These are phyloP conservation scores for Colletotrichum musae DNA, from an alignment of 2,329 filamentous ascomycete genomes.

Conservation along the genomic window DNA sequence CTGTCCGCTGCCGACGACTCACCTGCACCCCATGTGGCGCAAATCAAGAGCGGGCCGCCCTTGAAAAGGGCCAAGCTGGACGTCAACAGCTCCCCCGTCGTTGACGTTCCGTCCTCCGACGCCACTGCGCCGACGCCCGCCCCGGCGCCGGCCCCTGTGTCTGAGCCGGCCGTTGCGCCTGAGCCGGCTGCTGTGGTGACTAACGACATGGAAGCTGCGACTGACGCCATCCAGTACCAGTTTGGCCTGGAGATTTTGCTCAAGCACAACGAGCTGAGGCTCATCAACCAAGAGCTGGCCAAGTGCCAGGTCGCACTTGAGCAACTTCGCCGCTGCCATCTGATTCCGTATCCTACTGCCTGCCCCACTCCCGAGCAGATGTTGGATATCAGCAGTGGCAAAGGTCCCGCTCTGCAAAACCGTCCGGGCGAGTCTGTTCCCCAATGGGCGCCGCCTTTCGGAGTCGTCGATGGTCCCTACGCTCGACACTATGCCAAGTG, in stretches of 20 bases:
- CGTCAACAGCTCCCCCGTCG: slow-evolving; percentile 19
- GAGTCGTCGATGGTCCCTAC: slow-evolving; percentile 92
- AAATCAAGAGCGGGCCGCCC: slow-evolving; percentile 44
- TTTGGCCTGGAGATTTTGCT: slow-evolving; percentile 92
- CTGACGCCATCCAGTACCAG: slow-evolving; percentile 85
- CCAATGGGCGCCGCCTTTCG: slow-evolving; percentile 87
- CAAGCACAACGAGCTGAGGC: slow-evolving; percentile 93
- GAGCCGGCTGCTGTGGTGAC: slow-evolving; percentile 37
- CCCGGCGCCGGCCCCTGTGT: slow-evolving; percentile 40
- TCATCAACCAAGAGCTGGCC: slow-evolving; percentile 96
- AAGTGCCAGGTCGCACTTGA: slow-evolving; percentile 96
- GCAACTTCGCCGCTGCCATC: slow-evolving; percentile 90
- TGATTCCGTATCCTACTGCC: slow-evolving; percentile 89
- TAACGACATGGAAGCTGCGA: slow-evolving; percentile 66
- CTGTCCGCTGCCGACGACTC: slow-evolving; percentile 52
- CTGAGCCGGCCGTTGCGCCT: slow-evolving; percentile 12
- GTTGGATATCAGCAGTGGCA: slow-evolving; percentile 80
- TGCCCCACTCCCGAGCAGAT: slow-evolving; percentile 76
- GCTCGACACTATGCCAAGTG: slow-evolving; percentile 95
- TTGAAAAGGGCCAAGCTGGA: slow-evolving; percentile 60
- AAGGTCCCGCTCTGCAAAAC: slow-evolving; percentile 77
- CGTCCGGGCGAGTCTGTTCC: slow-evolving; percentile 76
- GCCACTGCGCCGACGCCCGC: slow-evolving; percentile 41
- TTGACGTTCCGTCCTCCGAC: slow-evolving; percentile 28
- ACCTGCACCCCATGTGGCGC: slow-evolving; percentile 42